Evolutionary conservation across 148 eudicot species (phyloP).

Genomic region (Vaccinium myrtillus): DNA sequence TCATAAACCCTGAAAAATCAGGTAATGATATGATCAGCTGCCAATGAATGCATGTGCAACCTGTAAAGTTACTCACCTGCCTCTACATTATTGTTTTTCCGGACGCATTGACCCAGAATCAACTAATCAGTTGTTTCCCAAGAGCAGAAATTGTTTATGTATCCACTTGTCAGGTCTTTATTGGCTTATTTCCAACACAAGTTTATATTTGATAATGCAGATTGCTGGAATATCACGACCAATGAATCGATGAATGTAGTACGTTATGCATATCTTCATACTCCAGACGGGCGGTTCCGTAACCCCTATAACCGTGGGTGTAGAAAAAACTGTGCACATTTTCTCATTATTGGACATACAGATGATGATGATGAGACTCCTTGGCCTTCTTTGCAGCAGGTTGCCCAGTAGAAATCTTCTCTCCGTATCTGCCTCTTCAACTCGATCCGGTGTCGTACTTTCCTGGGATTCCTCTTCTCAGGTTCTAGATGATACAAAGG

Average conservation of each 20-base stretch:
- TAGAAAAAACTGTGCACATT: conserved; percentile 83
- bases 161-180: background rate
- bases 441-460: background rate
- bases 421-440: background rate
- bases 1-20: background rate
- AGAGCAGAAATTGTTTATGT: background rate
- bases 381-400: conserved; percentile 69
- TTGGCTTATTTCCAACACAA: conserved; percentile 7
- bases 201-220: conserved; percentile 37
- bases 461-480: background rate
- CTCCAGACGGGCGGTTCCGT: conserved; percentile 69
- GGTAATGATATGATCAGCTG: background rate
- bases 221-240: conserved; percentile 86
- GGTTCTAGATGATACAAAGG: background rate
- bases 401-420: conserved; percentile 26
- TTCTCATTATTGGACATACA: conserved; percentile 69
- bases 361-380: conserved; percentile 60
- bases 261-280: conserved; percentile 73
- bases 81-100: background rate
- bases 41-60: background rate
- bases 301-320: conserved; percentile 92
- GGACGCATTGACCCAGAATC: background rate
- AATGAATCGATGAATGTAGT: conserved; percentile 73
- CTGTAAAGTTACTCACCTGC: background rate
- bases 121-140: background rate